Base-by-base conservation (phyloP, 345 rosid species). In the Brassica incana region DNA sequence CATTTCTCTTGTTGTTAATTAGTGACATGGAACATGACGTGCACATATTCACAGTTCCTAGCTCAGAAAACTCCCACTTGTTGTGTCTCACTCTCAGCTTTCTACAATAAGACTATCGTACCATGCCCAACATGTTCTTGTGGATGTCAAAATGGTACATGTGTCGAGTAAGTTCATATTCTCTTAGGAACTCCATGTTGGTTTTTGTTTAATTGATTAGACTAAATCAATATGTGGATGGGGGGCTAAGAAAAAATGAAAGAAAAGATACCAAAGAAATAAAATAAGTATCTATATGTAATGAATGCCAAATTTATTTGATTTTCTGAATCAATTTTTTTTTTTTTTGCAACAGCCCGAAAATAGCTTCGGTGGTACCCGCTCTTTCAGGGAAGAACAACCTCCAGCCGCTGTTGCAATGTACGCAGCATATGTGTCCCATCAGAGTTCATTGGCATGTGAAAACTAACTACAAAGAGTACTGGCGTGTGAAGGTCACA, bases 11-110 rank as follows among this genome's bases (percentile, higher is more conserved):
- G 76, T 50, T 70, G 76, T 68, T 10, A 54, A 83, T 74, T 79
- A 95, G 99, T 95, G 97, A 92, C 99, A 35, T 92, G 99, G 99
- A 92, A 95, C 67, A 88, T 88, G 60, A 87, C 97, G 0, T 95
- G 99, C 79, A 90, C 90, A 23, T 92, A 91, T 73, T 95, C 99
- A 1, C 99, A 95, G 77, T 88, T 91, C 77, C 86, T 91, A 59
- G 91, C 95, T 59, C 88, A 80, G 69, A 89, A 83, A 77, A 81
- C 90, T 38, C 99, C 97, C 3, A 85, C 90, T 71, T 95, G 98
- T 78, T 95, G 99, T 40, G 98, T 92, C 64, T 95, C 99, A 1
- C 92, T 95, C 69, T 90, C 99, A 59, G 86, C 98, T 16, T 95
- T 95, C 88, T 91, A 92, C 73, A 90, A 89, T 11, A 65, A 84